Base-by-base conservation (phyloP, 306 rosid species). In the Pterocarpus macrocarpus region DNA sequence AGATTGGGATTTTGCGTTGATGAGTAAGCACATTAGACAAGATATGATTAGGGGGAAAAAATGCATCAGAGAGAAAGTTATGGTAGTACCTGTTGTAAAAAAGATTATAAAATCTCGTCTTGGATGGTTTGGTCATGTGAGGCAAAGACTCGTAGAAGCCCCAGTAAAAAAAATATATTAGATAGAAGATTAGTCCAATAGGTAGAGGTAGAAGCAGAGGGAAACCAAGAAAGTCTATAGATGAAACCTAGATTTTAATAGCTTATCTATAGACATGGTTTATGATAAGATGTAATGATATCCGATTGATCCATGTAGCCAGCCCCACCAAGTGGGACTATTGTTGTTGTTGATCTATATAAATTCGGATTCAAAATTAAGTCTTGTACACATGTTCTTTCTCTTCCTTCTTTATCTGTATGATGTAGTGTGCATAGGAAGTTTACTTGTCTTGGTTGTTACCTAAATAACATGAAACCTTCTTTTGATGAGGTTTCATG, bases 321-420 rank as follows among this genome's bases (percentile, higher is more conserved):
- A 10, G 9, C 4, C 14, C 52, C 15, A 47, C 52, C 11, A 47
- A 47, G 13, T 47, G 52, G 13, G 14, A 47, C 2, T 9, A 2
- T 9, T 47, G 11, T 47, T 47, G 11, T 44, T 10, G 50, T 44
- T 47, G 52, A 47, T 11, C 52, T 13, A 47, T 47, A 47, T 47
- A 47, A 47, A 47, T 47, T 2, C 13, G 14, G 52, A 47, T 75
- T n/a, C 56, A 15, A 52, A 59, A 39, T 69, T 49, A 81, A 81
- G 35, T 65, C 15, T 43, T 36, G 14, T 43, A 17, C n/a, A 17
- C 22, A 44, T 41, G 43, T 59, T 28, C 64, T 56, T 63, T 62
- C n/a, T 57, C 68, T 84, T 52, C 57, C 64, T 22, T 34, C 50
- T 64, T 56, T 33, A 66, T 64, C 63, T 67, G 52, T 77, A 69